phyloP scores from a whole-genome alignment of 768 basidiomycete genomes.

The Aureoboletus auriporus region DNA sequence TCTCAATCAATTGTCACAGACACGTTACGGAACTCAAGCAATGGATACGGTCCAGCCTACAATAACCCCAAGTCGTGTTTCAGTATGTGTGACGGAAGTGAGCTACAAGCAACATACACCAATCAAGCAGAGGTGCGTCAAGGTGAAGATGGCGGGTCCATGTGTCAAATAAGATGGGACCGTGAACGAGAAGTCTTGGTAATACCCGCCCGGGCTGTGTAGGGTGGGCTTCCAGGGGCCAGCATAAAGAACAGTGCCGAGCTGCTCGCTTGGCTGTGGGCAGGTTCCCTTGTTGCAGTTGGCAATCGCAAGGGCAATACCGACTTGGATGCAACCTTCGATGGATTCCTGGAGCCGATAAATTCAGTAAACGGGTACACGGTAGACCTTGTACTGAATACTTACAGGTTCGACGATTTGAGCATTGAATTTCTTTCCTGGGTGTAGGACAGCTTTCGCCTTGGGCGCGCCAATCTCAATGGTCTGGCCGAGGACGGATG shows the following conservation, averaged over 20 bases:
- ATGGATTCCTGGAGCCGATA: slow-evolving; percentile 15
- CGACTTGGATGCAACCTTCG: slow-evolving; percentile 21
- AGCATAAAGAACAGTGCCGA: slow-evolving; percentile 27
- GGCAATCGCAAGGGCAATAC: slow-evolving; percentile 27
- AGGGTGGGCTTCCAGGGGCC: slow-evolving; percentile 25
- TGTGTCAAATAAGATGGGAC: neutral
- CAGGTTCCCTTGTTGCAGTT: slow-evolving; percentile 19
- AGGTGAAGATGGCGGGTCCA: slow-evolving; percentile 27
- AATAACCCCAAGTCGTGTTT: neutral
- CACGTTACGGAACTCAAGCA: slow-evolving; percentile 27
- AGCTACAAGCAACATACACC: slow-evolving; percentile 15
- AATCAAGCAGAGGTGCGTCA: slow-evolving; percentile 28
- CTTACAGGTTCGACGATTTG: slow-evolving; percentile 23
- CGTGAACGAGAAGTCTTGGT: slow-evolving; percentile 28
- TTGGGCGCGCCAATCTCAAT: slow-evolving; percentile 24
- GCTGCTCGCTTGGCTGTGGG: slow-evolving; percentile 15
- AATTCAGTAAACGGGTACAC: neutral
- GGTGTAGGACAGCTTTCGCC: slow-evolving; percentile 9
- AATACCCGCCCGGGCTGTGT: slow-evolving; percentile 18
- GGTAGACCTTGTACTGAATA: neutral
- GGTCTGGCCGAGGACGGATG: slow-evolving; percentile 22
- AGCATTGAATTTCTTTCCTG: slow-evolving; percentile 17
- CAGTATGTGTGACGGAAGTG: too few species aligned
- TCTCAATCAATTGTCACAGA: slow-evolving; percentile 12
- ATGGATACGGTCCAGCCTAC: slow-evolving; percentile 22